Conservation (phyloP, 345 rosid genomes). For the Balakata baccata region DNA sequence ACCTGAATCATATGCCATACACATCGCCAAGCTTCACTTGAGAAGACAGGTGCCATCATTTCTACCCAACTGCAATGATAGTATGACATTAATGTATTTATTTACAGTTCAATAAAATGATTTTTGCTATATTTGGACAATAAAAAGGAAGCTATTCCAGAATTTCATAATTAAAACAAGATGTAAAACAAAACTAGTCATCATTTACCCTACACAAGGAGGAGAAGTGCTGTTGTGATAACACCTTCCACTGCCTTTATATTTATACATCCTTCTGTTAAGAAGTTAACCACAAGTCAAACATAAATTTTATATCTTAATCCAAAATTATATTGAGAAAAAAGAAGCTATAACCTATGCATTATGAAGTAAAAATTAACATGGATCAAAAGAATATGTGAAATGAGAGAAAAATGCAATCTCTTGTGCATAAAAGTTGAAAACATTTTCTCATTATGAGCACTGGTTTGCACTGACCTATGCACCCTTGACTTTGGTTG, state of each 20-base stretch:
- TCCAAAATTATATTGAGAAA: background rate
- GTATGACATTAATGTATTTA: background rate
- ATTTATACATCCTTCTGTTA: slow-evolving; percentile 71
- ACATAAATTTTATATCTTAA: background rate
- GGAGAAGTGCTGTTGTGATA: slow-evolving; percentile 68
- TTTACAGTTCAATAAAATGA: background rate
- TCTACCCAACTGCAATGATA: slow-evolving; percentile 80
- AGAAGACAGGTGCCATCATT: slow-evolving; percentile 98
- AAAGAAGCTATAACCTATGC: no score
- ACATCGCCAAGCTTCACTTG: slow-evolving; percentile 87
- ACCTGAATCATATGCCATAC: slow-evolving; percentile 96
- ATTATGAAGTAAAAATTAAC: no score
- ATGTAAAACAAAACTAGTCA: background rate
- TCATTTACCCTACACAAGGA: slow-evolving; percentile 77
- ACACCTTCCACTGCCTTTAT: slow-evolving; percentile 71
- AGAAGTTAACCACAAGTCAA: background rate
- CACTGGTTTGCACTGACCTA: slow-evolving; percentile 39
- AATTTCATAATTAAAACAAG: background rate
- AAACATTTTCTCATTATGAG: background rate
- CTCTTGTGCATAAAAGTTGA: no score
- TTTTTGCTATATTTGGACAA: background rate
- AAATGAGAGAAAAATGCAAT: no score
- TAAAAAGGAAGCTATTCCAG: background rate
- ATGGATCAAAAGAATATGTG: no score
- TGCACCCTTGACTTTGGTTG: slow-evolving; percentile 49